Evolutionary conservation across 441 rosid genomes (phyloP).

Genomic region (Hura crepitans): DNA sequence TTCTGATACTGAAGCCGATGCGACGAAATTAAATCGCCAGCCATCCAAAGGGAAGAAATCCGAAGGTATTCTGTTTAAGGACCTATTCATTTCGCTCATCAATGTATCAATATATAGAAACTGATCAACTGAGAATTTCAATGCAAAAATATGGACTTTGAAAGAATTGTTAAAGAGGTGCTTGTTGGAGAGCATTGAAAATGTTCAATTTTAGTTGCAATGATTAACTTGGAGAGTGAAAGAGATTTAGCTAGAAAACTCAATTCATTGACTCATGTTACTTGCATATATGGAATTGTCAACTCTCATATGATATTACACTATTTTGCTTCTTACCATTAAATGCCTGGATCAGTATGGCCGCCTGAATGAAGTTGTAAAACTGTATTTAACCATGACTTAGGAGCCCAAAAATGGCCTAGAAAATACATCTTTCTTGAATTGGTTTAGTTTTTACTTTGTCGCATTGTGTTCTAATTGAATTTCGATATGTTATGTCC

Average conservation of each 20-base stretch:
- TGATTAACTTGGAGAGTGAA: too few relatives aligned
- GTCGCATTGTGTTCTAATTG: not conserved
- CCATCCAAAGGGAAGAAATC: constrained; percentile 35
- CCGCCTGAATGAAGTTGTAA: not conserved
- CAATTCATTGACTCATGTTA: not conserved
- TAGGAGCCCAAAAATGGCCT: not conserved
- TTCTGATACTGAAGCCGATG: constrained; percentile 46
- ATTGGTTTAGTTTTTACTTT: not conserved
- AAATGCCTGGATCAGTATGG: not conserved
- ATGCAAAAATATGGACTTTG: not conserved
- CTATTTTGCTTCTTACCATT: not conserved
- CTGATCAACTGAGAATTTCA: too few relatives aligned
- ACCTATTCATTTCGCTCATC: not conserved
- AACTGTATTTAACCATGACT: not conserved
- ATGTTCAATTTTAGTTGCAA: not conserved
- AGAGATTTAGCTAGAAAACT: not conserved
- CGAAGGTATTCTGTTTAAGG: constrained; percentile 31
- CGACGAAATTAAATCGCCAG: constrained; percentile 15
- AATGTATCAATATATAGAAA: not conserved
- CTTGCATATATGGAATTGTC: not conserved
- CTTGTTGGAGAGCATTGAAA: not conserved
- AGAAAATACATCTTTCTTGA: not conserved
- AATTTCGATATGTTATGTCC: constrained; percentile 8
- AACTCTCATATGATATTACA: not conserved
- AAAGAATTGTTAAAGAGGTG: not conserved